Conservation (phyloP, 2,329 filamentous ascomycete species). For the Fusarium brachygibbosum region DNA sequence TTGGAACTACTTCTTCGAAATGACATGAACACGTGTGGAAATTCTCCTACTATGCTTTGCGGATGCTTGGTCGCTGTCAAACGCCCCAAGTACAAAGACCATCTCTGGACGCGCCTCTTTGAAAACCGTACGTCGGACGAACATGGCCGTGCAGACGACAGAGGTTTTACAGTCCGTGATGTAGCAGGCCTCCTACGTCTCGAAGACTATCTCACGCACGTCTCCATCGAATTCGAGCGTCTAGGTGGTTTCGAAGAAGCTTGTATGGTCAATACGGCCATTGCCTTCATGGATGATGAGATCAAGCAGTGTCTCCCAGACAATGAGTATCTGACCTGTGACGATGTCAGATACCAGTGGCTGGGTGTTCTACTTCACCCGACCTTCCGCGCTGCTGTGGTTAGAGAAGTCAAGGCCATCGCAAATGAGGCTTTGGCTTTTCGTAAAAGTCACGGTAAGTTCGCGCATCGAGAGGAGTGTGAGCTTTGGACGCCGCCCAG, state of each 20-base stretch:
- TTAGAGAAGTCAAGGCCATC: conserved; percentile 14
- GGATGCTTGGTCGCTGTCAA: conserved; percentile 30
- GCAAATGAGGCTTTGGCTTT: conserved; percentile 8
- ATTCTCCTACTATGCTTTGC: conserved; percentile 18
- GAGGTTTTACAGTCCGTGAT: conserved; percentile 17
- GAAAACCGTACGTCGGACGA: not conserved
- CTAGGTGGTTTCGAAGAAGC: no score
- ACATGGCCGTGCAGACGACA: not conserved
- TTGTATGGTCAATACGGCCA: not conserved
- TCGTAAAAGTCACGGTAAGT: conserved; percentile 6
- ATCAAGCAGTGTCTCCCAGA: conserved; percentile 10
- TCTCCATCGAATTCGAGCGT: no score
- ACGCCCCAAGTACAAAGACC: conserved; percentile 21
- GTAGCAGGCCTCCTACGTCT: conserved; percentile 33
- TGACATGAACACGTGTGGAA: conserved; percentile 21
- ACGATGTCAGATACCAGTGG: conserved; percentile 24
- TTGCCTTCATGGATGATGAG: conserved; percentile 27
- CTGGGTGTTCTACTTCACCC: conserved; percentile 3
- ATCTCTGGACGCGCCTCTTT: conserved; percentile 35
- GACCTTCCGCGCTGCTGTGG: conserved; percentile 4
- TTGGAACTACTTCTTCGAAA: conserved; percentile 15
- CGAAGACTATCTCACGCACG: conserved; percentile 30
- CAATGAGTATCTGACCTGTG: not conserved
- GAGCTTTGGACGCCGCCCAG: conserved; percentile 1
- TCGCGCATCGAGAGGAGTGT: conserved; percentile 20